A percentile compares a stretch with the other conserved stretches of the same genome.
Conservation (phyloP, 257 asterid genomes). For the Ajuga chamaepitys region DNA sequence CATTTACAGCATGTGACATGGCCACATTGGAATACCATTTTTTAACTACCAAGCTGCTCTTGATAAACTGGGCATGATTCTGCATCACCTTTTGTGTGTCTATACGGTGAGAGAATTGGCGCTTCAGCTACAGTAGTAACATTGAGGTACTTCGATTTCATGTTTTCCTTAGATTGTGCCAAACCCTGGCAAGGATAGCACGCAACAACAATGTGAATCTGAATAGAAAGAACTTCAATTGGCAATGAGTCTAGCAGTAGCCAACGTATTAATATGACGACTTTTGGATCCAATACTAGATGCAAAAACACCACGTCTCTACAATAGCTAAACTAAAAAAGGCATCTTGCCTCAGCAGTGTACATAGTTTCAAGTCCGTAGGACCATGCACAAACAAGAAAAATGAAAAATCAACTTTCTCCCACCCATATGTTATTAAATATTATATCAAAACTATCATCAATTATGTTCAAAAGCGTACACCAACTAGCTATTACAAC, state of each 20-base stretch:
- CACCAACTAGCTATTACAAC: not conserved
- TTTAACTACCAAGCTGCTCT: constrained; percentile 75
- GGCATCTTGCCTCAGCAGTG: not conserved
- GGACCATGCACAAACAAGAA: not conserved
- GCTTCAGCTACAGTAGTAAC: constrained; percentile 31
- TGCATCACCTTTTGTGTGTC: constrained; percentile 26
- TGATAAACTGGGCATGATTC: constrained; percentile 92
- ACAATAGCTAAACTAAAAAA: not conserved
- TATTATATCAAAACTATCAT: not conserved
- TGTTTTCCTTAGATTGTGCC: constrained; percentile 55
- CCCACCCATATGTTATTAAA: not conserved
- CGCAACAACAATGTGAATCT: constrained; percentile 1
- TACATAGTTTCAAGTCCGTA: not conserved
- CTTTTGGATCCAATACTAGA: not conserved
- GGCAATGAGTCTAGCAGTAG: not conserved
- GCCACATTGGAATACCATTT: constrained; percentile 97
- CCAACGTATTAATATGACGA: not conserved
- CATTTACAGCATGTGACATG: constrained; percentile 92
- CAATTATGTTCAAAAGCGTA: not conserved
- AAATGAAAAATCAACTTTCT: not conserved
- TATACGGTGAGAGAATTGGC: constrained; percentile 23
- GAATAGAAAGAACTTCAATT: constrained; percentile 6
- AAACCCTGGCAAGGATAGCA: constrained; percentile 56
- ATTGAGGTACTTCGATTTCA: constrained; percentile 28
- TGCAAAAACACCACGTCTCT: not conserved